Evolutionary conservation across 1,139 yeast species (phyloP).

Genomic region (Suhomyces choctaworum): DNA sequence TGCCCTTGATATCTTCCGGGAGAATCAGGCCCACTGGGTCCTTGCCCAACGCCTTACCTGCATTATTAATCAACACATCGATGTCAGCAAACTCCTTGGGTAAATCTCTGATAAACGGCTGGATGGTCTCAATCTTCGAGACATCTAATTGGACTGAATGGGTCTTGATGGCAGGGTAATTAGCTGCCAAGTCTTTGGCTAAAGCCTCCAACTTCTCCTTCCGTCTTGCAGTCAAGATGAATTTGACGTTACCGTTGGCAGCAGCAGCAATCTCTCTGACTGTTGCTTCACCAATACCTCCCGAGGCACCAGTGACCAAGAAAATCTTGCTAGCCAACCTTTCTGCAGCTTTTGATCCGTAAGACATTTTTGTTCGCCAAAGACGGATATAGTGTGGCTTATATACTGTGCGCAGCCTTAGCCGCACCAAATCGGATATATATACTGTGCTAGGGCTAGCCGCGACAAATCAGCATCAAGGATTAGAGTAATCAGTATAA

Average conservation of each 20-base stretch:
- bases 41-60: slow-evolving; percentile 46
- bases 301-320: slow-evolving; percentile 74
- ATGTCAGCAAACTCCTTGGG: slow-evolving; percentile 40
- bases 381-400: background rate
- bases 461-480: too few species aligned
- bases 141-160: slow-evolving; percentile 35
- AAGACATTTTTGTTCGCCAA: slow-evolving; percentile 37
- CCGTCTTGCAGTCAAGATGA: slow-evolving; percentile 46
- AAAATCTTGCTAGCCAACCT: slow-evolving; percentile 62
- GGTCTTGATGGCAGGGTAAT: slow-evolving; percentile 30
- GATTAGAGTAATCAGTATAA: too few species aligned
- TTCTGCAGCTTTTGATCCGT: slow-evolving; percentile 54
- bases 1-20: slow-evolving; percentile 34
- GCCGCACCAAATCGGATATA: too few species aligned
- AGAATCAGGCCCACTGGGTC: slow-evolving; percentile 38
- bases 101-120: slow-evolving; percentile 31
- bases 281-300: slow-evolving; percentile 57
- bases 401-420: background rate
- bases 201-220: slow-evolving; percentile 36
- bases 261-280: slow-evolving; percentile 43
- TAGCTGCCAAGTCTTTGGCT: slow-evolving; percentile 25
- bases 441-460: too few species aligned
- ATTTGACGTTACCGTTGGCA: slow-evolving; percentile 38
- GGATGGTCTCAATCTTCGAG: slow-evolving; percentile 35
- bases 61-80: slow-evolving; percentile 44